A percentile compares a stretch with the other conserved stretches of the same genome.
Evolutionary conservation across 495 filamentous ascomycete genomes (phyloP).

Genomic region (Podospora bellae-mahoneyi): DNA sequence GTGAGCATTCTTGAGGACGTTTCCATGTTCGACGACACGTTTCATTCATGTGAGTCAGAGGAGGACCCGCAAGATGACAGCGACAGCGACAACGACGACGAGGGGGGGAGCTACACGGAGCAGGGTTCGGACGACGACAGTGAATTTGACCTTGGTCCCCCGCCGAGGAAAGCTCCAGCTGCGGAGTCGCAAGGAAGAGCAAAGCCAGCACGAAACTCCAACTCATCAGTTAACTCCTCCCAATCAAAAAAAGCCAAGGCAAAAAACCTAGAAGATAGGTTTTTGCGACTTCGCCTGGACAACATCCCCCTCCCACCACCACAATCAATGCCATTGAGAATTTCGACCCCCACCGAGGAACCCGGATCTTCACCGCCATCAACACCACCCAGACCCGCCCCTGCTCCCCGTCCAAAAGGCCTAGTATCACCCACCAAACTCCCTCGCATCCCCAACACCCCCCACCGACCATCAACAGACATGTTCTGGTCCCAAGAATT

Average conservation of each 20-base stretch:
- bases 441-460: slow-evolving; percentile 36
- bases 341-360: not conserved
- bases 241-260: not conserved
- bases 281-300: slow-evolving; percentile 27
- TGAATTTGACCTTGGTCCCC: not conserved
- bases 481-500: slow-evolving; percentile 76
- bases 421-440: slow-evolving; percentile 41
- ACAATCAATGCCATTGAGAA: not conserved
- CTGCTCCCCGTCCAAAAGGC: slow-evolving; percentile 9
- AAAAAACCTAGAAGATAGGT: slow-evolving; percentile 5
- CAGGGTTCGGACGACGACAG: slow-evolving; percentile 6
- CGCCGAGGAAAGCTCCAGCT: slow-evolving; percentile 6
- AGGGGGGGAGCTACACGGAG: slow-evolving; percentile 7
- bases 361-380: slow-evolving; percentile 20
- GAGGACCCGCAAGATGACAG: slow-evolving; percentile 16
- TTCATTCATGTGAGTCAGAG: slow-evolving; percentile 20
- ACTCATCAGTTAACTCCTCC: not conserved
- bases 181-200: not conserved
- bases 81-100: slow-evolving; percentile 22
- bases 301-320: not conserved
- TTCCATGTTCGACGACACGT: slow-evolving; percentile 22
- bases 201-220: not conserved
- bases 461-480: slow-evolving; percentile 65
- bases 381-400: slow-evolving; percentile 31
- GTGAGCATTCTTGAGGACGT: slow-evolving; percentile 25